These are phyloP conservation scores for Fusarium cyanostomum DNA, from an alignment of 2,329 filamentous ascomycete genomes.

Conservation along the genomic window DNA sequence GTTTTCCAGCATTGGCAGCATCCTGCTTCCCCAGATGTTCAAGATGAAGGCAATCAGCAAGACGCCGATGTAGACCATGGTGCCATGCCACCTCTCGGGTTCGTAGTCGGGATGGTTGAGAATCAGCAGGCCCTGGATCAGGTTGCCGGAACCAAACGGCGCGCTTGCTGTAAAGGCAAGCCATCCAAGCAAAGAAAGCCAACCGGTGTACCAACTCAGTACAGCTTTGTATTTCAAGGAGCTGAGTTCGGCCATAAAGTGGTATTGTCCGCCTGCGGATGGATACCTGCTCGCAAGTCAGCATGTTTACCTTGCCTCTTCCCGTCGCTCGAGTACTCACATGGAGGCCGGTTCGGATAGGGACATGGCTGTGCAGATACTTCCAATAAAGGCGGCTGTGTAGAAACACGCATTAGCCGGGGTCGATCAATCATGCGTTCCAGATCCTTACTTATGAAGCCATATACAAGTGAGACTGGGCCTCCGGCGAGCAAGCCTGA, in stretches of 20 bases:
- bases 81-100: slow-evolving; percentile 9
- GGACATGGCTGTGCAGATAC: not conserved
- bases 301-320: not conserved
- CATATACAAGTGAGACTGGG: not conserved
- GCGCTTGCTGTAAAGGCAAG: slow-evolving; percentile 8
- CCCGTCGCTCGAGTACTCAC: not conserved
- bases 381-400: not conserved
- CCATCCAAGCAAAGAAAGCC: slow-evolving; percentile 9
- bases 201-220: not conserved
- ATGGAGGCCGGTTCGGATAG: slow-evolving; percentile 2
- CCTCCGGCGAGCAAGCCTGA: not conserved
- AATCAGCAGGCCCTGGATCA: slow-evolving; percentile 13
- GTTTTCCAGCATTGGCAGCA: slow-evolving; percentile 7
- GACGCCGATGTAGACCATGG: not conserved
- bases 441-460: not conserved
- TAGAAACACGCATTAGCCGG: too few species aligned
- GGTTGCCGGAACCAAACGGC: slow-evolving; percentile 1
- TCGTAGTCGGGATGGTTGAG: slow-evolving; percentile 8
- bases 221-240: not conserved
- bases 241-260: slow-evolving; percentile 8
- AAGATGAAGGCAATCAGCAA: not conserved
- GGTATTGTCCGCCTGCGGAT: slow-evolving; percentile 15
- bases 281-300: not conserved
- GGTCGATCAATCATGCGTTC: too few species aligned
- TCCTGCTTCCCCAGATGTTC: not conserved